Evolutionary conservation across 768 basidiomycete species (phyloP), one percentile per base, ranked within the genome.

Genomic region (Podaxis sp.): DNA sequence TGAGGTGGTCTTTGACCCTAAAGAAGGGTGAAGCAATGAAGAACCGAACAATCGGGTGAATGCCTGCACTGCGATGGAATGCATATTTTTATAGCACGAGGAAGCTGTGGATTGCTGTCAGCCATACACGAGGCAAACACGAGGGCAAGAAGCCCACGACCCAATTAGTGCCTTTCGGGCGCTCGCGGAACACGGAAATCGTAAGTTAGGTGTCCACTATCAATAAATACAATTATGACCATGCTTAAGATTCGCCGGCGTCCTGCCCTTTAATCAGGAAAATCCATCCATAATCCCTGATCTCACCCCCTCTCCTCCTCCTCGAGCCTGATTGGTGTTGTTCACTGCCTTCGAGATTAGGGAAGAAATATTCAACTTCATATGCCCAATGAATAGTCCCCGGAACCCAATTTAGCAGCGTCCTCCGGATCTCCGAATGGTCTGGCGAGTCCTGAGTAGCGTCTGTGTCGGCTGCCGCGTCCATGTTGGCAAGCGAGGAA

Each of bases 221-320:
- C 30, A 33, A 20, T 17, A 46, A 8, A 46, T 46, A n/a, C 6
- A 17, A 3, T 4, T 20, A 8, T 24, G 20, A 28, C 3, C 26
- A 50, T 50, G 12, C 11, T 22, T 22, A 13, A 50, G 20, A 4
- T 22, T 30, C 54, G 6, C 30, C 51, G 26, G 15, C 36, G 6
- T 36, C 57, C 57, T 49, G 41, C 4, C 17, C 33, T 22, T 48
- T 40, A 12, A 62, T 62, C 13, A 62, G 22, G 20, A 62, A 62
- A 24, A 62, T 52, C 61, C 61, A 62, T 4, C 61, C 61, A 37
- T 62, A 62, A 49, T 62, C 61, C 26, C 61, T 56, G 6, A 62
- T 26, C 10, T 62, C 61, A 6, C 61, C 48, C 15, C 61, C 61
- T 48, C 60, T 46, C 20, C 56, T 62, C 4, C 40, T 55, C 6